These are phyloP conservation scores for Microbotryum silenes-acaulis DNA, from an alignment of 1,284 basidiomycete species.

Conservation along the genomic window DNA sequence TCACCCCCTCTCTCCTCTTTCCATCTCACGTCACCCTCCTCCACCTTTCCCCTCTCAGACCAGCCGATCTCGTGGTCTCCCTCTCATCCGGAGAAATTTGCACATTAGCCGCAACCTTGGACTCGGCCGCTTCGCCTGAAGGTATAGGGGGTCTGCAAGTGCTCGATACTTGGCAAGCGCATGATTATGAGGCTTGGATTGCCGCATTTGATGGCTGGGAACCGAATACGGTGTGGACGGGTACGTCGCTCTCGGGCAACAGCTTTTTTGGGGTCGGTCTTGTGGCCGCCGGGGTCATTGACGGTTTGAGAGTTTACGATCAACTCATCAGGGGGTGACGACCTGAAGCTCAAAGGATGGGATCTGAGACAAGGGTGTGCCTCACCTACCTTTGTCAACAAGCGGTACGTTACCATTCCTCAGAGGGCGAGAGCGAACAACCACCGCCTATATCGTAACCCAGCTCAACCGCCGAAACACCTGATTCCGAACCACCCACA, in stretches of 20 bases:
- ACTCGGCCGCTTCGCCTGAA: slow-evolving; percentile 35
- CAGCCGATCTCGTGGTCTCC: slow-evolving; percentile 55
- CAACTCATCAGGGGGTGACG: slow-evolving; percentile 69
- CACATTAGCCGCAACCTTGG: slow-evolving; percentile 45
- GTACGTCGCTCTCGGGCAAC: slow-evolving; percentile 41
- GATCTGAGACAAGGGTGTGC: slow-evolving; percentile 63
- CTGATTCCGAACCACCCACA: slow-evolving; percentile 36
- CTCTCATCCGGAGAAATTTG: slow-evolving; percentile 67
- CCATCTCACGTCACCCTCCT: background rate
- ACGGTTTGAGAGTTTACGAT: too few species aligned
- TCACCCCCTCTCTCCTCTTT: too few species aligned
- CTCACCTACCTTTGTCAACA: slow-evolving; percentile 63
- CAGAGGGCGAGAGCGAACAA: too few species aligned
- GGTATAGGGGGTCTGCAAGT: slow-evolving; percentile 46
- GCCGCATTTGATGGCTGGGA: slow-evolving; percentile 83
- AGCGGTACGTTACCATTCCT: slow-evolving; percentile 48
- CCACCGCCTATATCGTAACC: too few species aligned
- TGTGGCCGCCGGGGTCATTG: too few species aligned
- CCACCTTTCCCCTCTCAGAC: background rate
- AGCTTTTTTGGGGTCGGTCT: too few species aligned
- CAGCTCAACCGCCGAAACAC: too few species aligned
- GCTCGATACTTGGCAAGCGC: slow-evolving; percentile 66
- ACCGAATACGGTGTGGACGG: slow-evolving; percentile 69
- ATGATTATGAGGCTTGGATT: slow-evolving; percentile 93
- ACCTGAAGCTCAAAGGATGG: slow-evolving; percentile 84